Evolutionary conservation across 1,284 basidiomycete genomes (phyloP).

Genomic region (Blastosporella zonata): DNA sequence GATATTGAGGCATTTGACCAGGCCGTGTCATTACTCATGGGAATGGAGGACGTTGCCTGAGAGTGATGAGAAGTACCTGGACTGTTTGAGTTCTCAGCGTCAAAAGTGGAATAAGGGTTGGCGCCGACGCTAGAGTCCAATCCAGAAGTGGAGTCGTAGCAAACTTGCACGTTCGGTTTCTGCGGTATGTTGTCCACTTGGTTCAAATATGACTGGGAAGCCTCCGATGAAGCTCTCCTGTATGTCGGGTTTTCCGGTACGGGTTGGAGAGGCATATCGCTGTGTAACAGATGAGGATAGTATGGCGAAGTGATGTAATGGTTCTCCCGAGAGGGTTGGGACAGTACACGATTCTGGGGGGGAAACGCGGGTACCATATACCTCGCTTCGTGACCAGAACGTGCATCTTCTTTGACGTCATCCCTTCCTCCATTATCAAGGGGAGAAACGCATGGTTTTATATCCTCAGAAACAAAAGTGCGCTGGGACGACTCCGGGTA

Average conservation of each 20-base stretch:
- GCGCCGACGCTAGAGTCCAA: neutral
- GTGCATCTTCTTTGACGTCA: neutral
- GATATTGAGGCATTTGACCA: slow-evolving; percentile 12
- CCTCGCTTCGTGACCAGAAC: neutral
- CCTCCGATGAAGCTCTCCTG: neutral
- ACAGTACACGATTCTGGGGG: neutral
- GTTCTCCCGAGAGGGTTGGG: neutral
- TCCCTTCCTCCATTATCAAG: neutral
- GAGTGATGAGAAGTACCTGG: neutral
- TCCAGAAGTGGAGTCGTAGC: neutral
- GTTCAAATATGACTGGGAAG: neutral
- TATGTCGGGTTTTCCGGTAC: neutral
- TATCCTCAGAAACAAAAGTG: slow-evolving; percentile 11
- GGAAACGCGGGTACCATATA: neutral
- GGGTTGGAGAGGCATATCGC: neutral
- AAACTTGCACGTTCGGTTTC: slow-evolving; percentile 1
- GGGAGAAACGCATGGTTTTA: slow-evolving; percentile 3
- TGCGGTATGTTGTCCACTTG: slow-evolving; percentile 1
- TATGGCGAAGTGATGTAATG: neutral
- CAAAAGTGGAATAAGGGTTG: slow-evolving; percentile 1
- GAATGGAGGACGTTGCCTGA: slow-evolving; percentile 19
- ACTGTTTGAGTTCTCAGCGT: neutral
- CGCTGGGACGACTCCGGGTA: slow-evolving; percentile 27
- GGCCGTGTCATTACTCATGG: slow-evolving; percentile 20
- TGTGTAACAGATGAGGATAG: neutral